Conservation (phyloP, 768 basidiomycete genomes). For the Dioszegia crocea region DNA sequence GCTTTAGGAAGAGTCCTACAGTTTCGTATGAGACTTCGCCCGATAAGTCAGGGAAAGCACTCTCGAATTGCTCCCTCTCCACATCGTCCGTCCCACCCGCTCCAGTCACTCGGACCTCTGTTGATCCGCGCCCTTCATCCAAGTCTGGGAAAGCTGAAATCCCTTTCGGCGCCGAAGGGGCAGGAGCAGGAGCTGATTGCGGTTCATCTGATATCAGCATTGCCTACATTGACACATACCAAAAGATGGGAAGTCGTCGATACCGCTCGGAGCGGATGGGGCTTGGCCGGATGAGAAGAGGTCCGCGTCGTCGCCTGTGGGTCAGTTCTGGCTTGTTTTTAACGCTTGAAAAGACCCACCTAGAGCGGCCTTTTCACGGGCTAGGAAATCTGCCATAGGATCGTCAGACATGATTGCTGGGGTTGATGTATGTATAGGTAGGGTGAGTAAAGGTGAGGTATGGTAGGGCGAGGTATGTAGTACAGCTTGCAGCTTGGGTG, state of each 20-base stretch:
- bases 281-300: conserved; percentile 41
- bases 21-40: conserved; percentile 38
- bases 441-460: background rate
- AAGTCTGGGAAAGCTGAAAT: conserved; percentile 38
- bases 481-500: background rate
- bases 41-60: conserved; percentile 44
- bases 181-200: conserved; percentile 7
- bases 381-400: conserved; percentile 49
- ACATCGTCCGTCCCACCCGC: conserved; percentile 37
- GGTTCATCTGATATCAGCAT: conserved; percentile 7
- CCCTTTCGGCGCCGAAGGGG: conserved; percentile 24
- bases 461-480: background rate
- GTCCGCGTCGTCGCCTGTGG: conserved; percentile 48
- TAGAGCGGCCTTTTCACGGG: conserved; percentile 44
- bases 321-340: background rate
- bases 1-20: conserved; percentile 20
- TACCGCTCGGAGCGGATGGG: conserved; percentile 33
- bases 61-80: conserved; percentile 46
- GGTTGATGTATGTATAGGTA: background rate
- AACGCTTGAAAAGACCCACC: conserved; percentile 27
- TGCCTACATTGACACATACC: conserved; percentile 18
- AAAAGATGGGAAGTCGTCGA: conserved; percentile 40
- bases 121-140: conserved; percentile 17
- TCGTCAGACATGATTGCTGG: conserved; percentile 39
- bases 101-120: conserved; percentile 44